Base-by-base conservation (phyloP, 345 rosid genomes). In the Brassica cretica region DNA sequence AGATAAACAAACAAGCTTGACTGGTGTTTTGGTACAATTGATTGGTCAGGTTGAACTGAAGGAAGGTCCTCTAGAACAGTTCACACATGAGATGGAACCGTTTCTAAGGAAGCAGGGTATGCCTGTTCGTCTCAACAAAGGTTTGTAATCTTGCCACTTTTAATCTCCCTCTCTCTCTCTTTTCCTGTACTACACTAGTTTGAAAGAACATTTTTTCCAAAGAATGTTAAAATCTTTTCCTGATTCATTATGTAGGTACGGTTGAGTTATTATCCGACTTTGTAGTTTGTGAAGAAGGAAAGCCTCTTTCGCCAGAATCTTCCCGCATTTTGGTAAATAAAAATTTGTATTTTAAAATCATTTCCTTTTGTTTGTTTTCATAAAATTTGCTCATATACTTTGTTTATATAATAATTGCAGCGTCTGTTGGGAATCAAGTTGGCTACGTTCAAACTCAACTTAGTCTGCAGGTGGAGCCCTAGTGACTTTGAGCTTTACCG, bases 21-120 rank as follows among this genome's bases (percentile, higher is more conserved):
- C n/a, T 27, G 68, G 35, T 72, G n/a, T 56, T 46, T 39, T 3
- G 41, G 15, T 39, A 12, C 18, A 15, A 14, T 10, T 0, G 24
- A 69, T 35, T 49, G 67, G 74, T 72, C 73, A 93, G 99, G 89
- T 96, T 81, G 99, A 89, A 79, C 89, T 93, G 25, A 75, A 77
- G 64, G 95, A 90, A 80, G 99, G 98, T 66, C 94, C 94, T 82
- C 75, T 91, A 66, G 88, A 89, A 55, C 98, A 95, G 76, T 93
- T 96, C 82, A 86, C 97, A 3, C 98, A 90, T 88, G 99, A 96
- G 75, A 93, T 96, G 99, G 99, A 93, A 86, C 99, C 99, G 8
- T 84, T 89, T 65, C 73, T 93, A 73, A 91, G 98, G 70, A 93
- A 91, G 82, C 99, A 90, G 83, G 96, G 94, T 27, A 74, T 95